phyloP scores from a whole-genome alignment of 164 flowering plant genomes.

The Vitis rotundifolia region DNA sequence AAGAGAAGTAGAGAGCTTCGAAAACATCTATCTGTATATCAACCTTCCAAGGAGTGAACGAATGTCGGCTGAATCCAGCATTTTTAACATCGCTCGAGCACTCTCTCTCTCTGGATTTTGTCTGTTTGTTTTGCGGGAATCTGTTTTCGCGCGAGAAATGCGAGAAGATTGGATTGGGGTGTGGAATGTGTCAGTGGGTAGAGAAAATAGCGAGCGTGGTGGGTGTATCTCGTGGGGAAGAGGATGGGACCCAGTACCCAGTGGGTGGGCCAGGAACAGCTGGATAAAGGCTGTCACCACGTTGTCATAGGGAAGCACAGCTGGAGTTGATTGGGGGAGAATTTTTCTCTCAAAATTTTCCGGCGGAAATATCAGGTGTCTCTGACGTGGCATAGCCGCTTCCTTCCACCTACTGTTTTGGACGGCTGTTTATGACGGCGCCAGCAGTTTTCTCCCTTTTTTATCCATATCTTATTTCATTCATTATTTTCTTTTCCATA shows the following conservation, averaged over 20 bases:
- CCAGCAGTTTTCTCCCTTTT: neutral
- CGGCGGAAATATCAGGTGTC: neutral
- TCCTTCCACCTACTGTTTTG: slow-evolving; percentile 1
- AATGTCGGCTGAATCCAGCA: slow-evolving; percentile 12
- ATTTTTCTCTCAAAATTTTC: neutral
- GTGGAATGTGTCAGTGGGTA: neutral
- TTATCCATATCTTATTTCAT: too few relatives aligned
- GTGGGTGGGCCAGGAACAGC: slow-evolving; percentile 29
- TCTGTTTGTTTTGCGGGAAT: neutral
- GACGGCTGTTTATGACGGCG: slow-evolving; percentile 21
- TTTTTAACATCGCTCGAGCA: neutral
- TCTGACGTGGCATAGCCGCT: slow-evolving; percentile 13
- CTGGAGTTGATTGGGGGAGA: slow-evolving; percentile 14
- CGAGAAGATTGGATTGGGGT: slow-evolving; percentile 2
- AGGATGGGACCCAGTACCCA: neutral
- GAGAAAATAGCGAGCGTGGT: neutral
- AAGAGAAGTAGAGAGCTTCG: slow-evolving; percentile 6
- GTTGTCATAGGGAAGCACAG: slow-evolving; percentile 14
- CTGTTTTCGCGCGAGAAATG: slow-evolving; percentile 4
- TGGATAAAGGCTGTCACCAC: slow-evolving; percentile 35
- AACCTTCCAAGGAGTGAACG: neutral
- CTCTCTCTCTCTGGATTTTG: neutral
- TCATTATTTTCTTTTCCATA: too few relatives aligned
- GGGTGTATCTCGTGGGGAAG: too few relatives aligned
- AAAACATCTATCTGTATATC: slow-evolving; percentile 4